Conservation (phyloP, 1,284 basidiomycete genomes). For the Ceratobasidium sp. region DNA sequence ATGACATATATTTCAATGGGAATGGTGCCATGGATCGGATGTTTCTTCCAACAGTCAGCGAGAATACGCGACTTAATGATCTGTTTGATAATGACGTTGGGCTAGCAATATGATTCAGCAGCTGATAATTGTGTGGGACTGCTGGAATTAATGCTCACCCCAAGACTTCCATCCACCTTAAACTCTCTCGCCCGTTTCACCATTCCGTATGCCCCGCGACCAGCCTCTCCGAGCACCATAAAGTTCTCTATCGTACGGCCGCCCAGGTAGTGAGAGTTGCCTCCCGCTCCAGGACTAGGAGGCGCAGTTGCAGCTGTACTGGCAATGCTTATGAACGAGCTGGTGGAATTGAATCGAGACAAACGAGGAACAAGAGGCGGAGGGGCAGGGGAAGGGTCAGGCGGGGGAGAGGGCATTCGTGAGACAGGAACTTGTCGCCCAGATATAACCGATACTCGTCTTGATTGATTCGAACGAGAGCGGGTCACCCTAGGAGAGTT, state of each 20-base stretch:
- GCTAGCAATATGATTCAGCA: constrained; percentile 52
- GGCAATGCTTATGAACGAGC: constrained; percentile 53
- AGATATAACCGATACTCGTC: constrained; percentile 30
- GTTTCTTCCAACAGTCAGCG: constrained; percentile 99
- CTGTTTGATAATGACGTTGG: constrained; percentile 90
- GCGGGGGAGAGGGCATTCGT: constrained; percentile 30
- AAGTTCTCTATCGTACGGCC: constrained; percentile 79
- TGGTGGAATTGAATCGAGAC: constrained; percentile 33
- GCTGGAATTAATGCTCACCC: constrained; percentile 65
- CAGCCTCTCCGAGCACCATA: constrained; percentile 86
- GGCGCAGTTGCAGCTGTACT: constrained; percentile 60
- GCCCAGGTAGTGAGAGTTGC: constrained; percentile 51
- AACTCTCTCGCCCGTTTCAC: constrained; percentile 91
- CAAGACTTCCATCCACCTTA: constrained; percentile 76
- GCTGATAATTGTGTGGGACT: constrained; percentile 59
- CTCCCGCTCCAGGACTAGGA: constrained; percentile 22
- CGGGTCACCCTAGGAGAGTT: constrained; percentile 47
- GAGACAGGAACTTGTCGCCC: constrained; percentile 22
- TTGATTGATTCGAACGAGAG: constrained; percentile 50
- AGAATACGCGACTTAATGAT: constrained; percentile 98
- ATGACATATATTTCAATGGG: constrained; percentile 99
- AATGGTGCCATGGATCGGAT: constrained; percentile 93
- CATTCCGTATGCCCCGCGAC: constrained; percentile 96
- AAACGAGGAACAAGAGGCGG: constrained; percentile 30
- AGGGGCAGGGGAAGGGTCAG: constrained; percentile 30